Conservation (phyloP, 1,284 basidiomycete species). For the Agroathelia rolfsii region DNA sequence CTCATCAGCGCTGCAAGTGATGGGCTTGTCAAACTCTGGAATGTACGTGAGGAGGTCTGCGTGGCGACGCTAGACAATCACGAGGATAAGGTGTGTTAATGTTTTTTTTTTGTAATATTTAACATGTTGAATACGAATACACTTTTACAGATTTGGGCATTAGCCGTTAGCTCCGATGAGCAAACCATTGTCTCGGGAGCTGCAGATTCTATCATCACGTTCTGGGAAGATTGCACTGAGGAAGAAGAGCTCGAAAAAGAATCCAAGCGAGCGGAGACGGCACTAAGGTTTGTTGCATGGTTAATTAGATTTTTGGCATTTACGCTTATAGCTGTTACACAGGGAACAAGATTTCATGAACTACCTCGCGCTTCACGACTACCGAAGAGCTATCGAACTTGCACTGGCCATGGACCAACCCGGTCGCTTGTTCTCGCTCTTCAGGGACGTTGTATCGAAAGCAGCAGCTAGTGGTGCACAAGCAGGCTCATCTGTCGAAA, state of each 20-base stretch:
- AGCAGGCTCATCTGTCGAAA: no score
- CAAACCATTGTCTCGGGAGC: slow-evolving; percentile 82
- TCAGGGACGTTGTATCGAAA: slow-evolving; percentile 47
- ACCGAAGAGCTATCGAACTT: slow-evolving; percentile 82
- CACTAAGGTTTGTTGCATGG: slow-evolving; percentile 51
- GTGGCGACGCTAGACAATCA: slow-evolving; percentile 89
- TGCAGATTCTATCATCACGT: slow-evolving; percentile 87
- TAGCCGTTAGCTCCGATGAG: slow-evolving; percentile 74
- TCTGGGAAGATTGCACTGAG: slow-evolving; percentile 91
- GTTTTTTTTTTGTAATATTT: slow-evolving; percentile 5
- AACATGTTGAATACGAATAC: slow-evolving; percentile 6
- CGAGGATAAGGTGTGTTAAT: slow-evolving; percentile 74
- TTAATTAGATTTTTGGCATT: slow-evolving; percentile 7
- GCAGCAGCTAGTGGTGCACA: slow-evolving; percentile 4
- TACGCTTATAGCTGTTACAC: slow-evolving; percentile 8
- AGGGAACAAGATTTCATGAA: slow-evolving; percentile 96
- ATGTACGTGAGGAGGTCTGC: slow-evolving; percentile 82
- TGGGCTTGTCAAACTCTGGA: slow-evolving; percentile 95
- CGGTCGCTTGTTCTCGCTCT: slow-evolving; percentile 75
- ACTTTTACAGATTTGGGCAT: slow-evolving; percentile 75
- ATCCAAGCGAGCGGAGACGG: slow-evolving; percentile 56
- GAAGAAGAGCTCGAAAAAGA: slow-evolving; percentile 71
- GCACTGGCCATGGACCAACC: slow-evolving; percentile 92
- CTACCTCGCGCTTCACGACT: slow-evolving; percentile 82
- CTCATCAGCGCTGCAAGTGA: slow-evolving; percentile 86